Evolutionary conservation across 495 filamentous ascomycete genomes (phyloP).

Genomic region (Penicillium parvum): DNA sequence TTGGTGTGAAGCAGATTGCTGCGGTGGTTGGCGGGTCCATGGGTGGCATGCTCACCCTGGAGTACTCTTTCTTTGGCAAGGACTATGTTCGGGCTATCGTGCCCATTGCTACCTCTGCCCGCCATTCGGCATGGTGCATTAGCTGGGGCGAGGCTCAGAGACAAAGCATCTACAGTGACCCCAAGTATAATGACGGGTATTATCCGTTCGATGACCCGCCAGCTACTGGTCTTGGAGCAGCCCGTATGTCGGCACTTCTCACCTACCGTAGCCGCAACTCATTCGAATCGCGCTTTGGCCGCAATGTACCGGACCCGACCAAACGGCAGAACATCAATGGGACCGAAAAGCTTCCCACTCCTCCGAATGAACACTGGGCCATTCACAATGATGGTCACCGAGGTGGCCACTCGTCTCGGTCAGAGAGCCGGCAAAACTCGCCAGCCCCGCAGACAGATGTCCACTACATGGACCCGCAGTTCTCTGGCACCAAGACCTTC

Average conservation of each 20-base stretch:
- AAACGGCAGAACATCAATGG: slow-evolving; percentile 75
- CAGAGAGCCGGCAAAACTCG: slow-evolving; percentile 35
- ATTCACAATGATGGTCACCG: slow-evolving; percentile 96
- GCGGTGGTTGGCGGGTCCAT: slow-evolving; percentile 95
- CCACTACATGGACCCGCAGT: slow-evolving; percentile 68
- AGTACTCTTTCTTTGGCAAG: slow-evolving; percentile 94
- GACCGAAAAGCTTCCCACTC: slow-evolving; percentile 54
- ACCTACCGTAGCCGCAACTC: slow-evolving; percentile 96
- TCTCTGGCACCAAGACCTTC: slow-evolving; percentile 61
- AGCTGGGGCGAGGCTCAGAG: slow-evolving; percentile 98
- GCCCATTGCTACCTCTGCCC: slow-evolving; percentile 89
- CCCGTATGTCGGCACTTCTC: slow-evolving; percentile 92
- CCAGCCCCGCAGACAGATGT: slow-evolving; percentile 29
- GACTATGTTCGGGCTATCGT: slow-evolving; percentile 90
- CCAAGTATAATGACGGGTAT: slow-evolving; percentile 97
- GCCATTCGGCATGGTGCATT: slow-evolving; percentile 98
- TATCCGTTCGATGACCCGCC: slow-evolving; percentile 83
- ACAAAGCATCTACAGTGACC: slow-evolving; percentile 97
- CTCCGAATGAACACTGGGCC: slow-evolving; percentile 80
- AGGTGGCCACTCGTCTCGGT: slow-evolving; percentile 37
- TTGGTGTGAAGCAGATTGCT: slow-evolving; percentile 82
- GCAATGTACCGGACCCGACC: slow-evolving; percentile 83
- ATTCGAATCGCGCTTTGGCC: slow-evolving; percentile 90
- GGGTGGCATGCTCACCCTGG: slow-evolving; percentile 94
- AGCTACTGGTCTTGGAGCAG: slow-evolving; percentile 79